These are phyloP conservation scores for Ogataea sp. DNA, from an alignment of 805 yeast genomes.

Conservation along the genomic window DNA sequence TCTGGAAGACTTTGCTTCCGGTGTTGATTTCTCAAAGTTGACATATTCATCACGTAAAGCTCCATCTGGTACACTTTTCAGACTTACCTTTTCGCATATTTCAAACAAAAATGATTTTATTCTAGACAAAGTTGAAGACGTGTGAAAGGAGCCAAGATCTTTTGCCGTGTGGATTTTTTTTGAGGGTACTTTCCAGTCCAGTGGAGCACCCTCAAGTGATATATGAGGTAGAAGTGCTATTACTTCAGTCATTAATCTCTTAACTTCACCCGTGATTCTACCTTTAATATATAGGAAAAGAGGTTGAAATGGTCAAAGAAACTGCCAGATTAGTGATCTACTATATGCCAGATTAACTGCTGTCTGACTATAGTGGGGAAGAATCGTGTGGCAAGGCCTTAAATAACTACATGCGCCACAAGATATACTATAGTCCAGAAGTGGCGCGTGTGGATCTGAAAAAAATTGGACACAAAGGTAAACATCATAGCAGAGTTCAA, in stretches of 20 bases:
- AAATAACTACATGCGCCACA: not conserved
- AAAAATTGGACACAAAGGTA: conserved; percentile 1
- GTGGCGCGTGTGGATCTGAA: not conserved
- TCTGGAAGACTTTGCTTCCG: too few species aligned
- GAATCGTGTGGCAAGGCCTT: too few species aligned
- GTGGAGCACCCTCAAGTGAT: not conserved
- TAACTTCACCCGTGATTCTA: too few species aligned
- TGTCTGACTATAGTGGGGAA: too few species aligned
- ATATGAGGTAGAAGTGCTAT: not conserved
- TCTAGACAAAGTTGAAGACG: conserved; percentile 34
- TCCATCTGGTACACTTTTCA: conserved; percentile 27
- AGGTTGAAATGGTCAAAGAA: not conserved
- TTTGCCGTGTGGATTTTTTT: conserved; percentile 37
- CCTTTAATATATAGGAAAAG: too few species aligned
- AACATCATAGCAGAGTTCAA: not conserved
- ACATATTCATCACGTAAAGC: conserved; percentile 24
- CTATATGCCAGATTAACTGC: too few species aligned
- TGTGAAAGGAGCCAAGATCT: conserved; percentile 35
- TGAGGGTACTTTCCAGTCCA: conserved; percentile 27
- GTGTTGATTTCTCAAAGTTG: conserved; percentile 14
- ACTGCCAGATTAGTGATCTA: too few species aligned
- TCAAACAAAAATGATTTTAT: conserved; percentile 27
- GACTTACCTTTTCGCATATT: conserved; percentile 31
- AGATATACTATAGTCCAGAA: not conserved
- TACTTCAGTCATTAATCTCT: not conserved